phyloP scores from a whole-genome alignment of 2,329 filamentous ascomycete genomes.

The Lojkania enalia region DNA sequence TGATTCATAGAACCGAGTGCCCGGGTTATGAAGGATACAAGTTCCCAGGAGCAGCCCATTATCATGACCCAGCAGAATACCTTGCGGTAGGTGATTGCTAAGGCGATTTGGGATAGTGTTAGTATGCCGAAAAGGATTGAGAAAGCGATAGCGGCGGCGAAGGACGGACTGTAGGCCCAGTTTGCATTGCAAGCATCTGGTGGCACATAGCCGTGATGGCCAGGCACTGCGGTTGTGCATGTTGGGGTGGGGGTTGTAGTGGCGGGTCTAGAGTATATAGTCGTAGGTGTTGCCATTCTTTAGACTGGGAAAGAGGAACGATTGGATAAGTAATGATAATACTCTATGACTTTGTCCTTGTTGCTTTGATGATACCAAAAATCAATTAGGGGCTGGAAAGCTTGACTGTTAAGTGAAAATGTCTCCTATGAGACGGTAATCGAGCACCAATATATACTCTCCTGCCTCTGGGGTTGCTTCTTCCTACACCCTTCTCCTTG shows the following conservation, averaged over 20 bases:
- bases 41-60: slow-evolving; percentile 50
- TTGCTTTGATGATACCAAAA: no score
- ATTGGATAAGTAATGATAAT: no score
- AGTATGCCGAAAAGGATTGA: slow-evolving; percentile 28
- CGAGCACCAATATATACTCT: no score
- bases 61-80: slow-evolving; percentile 51
- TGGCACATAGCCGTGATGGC: slow-evolving; percentile 28
- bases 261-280: no score
- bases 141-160: slow-evolving; percentile 27
- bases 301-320: no score
- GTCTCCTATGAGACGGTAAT: no score
- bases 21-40: slow-evolving; percentile 48
- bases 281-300: neutral
- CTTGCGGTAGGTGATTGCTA: slow-evolving; percentile 32
- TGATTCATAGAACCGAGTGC: slow-evolving; percentile 48
- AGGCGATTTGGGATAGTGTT: slow-evolving; percentile 23
- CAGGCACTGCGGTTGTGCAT: slow-evolving; percentile 29
- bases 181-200: slow-evolving; percentile 31
- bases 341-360: no score
- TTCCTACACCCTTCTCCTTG: no score
- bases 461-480: no score
- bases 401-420: no score
- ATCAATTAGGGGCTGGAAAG: no score
- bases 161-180: slow-evolving; percentile 29
- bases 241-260: slow-evolving; percentile 17